A percentile compares a stretch with the other conserved stretches of the same genome.
phyloP scores from a whole-genome alignment of 768 basidiomycete genomes.

The Mrakia blollopis region DNA sequence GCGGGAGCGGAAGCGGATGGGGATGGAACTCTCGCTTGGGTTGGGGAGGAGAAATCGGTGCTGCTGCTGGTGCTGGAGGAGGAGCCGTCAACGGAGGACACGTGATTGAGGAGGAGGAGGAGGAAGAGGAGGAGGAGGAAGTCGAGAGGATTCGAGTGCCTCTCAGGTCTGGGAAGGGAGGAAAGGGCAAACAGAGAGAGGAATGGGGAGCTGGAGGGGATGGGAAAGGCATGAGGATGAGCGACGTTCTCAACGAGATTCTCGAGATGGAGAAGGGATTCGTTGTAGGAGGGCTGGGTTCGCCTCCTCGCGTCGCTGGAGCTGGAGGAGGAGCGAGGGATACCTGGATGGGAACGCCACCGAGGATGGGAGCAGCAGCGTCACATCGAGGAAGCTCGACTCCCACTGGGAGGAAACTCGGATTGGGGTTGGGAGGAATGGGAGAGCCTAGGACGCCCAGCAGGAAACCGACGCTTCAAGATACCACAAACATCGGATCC shows the following conservation, averaged over 20 bases:
- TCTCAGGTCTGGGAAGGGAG: not conserved
- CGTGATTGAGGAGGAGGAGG: not conserved
- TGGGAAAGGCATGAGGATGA: slow-evolving; percentile 10
- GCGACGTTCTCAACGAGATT: slow-evolving; percentile 28
- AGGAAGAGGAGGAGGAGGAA: slow-evolving; percentile 17
- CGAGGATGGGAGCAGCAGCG: not conserved
- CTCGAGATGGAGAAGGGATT: slow-evolving; percentile 33
- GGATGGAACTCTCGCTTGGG: slow-evolving; percentile 15
- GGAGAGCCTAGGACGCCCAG: not conserved
- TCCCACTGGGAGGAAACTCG: slow-evolving; percentile 14
- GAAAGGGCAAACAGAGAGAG: slow-evolving; percentile 18
- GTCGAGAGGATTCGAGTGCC: slow-evolving; percentile 24
- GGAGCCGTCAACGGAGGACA: not conserved
- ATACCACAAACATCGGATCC: not conserved
- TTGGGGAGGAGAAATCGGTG: slow-evolving; percentile 8
- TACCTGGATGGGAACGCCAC: not conserved
- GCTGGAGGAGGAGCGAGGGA: not conserved
- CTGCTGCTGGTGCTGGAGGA: not conserved
- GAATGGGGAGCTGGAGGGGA: not conserved
- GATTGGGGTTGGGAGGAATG: not conserved
- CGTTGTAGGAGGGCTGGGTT: slow-evolving; percentile 8
- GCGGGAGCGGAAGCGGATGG: slow-evolving; percentile 11
- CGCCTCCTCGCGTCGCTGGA: not conserved
- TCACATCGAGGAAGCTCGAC: not conserved
- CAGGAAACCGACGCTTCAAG: not conserved